Base-by-base conservation (phyloP, 164 flowering plant species). In the Stephania yunnanensis region DNA sequence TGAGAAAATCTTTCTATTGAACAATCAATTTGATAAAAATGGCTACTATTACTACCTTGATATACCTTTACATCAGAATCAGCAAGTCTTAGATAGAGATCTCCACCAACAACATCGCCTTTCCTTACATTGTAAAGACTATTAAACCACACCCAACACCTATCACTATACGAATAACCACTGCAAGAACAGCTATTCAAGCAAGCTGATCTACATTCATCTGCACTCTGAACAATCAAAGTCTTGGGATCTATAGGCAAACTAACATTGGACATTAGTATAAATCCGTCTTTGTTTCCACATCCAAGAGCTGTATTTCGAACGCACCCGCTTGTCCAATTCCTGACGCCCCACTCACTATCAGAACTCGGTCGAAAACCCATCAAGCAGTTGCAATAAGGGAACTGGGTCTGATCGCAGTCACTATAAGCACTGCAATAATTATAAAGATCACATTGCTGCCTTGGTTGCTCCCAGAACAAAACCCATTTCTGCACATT, bases 161-260 rank as follows among this genome's bases (percentile, higher is more conserved):
- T 74, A 50, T 69, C 61, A 7, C 52, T 53, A 64, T 46, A 77
- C 1, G 84, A 71, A 74, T 77, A 84, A 71, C 80, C 88, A 6
- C 46, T 46, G 45, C 86, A 82, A 10, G 84, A 80, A 82, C 86
- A 84, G 58, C 74, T 84, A 19, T 30, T 73, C 55, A 73, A 46
- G 77, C 87, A 86, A 22, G 44, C 15, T 0, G 55, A 48, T 30
- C 70, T 42, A 72, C 85, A 83, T 11, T 66, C 30, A 4, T 82
- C 31, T 15, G 36, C 17, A 8, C 17, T 1, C 7, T 55, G 63
- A 55, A 55, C 63, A 11, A 10, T 4, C 63, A 45, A 69, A 71
- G 48, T 44, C 17, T 76, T 29, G 1, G 77, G 63, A 69, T 74
- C 79, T 50, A 77, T 73, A 12, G 87, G 84, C 71, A 82, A 61